Conservation (phyloP, 2,329 filamentous ascomycete species). For the Ophiostoma pallidulum region DNA sequence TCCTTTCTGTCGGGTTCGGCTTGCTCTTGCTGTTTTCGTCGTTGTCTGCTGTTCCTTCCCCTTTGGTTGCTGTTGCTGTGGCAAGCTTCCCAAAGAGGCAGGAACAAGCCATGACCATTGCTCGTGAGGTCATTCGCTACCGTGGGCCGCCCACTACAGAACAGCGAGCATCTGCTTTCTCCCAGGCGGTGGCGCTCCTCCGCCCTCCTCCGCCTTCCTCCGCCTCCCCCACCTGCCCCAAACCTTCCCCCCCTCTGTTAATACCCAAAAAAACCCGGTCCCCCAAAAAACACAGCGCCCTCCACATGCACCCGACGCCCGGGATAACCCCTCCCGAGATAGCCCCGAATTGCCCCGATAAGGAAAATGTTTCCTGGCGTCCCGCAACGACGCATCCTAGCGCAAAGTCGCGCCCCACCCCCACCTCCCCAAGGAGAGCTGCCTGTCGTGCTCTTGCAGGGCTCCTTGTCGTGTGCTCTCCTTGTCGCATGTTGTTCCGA, state of each 20-base stretch:
- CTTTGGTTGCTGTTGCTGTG: no score
- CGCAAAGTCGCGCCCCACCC: slow-evolving; percentile 1
- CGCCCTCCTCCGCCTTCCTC: neutral
- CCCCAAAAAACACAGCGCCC: slow-evolving; percentile 1
- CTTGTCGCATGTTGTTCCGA: neutral
- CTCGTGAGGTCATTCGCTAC: slow-evolving; percentile 13
- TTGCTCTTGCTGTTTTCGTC: no score
- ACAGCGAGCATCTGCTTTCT: neutral
- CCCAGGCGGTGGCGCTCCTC: neutral
- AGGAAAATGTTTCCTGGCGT: neutral
- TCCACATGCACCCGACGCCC: neutral
- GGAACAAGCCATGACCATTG: slow-evolving; percentile 12
- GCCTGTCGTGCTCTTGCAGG: no score
- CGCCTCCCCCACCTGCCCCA: slow-evolving; percentile 6
- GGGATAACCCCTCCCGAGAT: slow-evolving; percentile 10
- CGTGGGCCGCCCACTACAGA: neutral
- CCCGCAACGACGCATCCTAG: no score
- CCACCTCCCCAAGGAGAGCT: neutral
- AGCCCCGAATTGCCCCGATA: slow-evolving; percentile 13
- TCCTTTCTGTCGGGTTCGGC: no score
- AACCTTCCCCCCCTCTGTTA: no score
- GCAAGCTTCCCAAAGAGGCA: no score
- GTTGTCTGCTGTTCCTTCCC: no score
- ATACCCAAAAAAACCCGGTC: no score
- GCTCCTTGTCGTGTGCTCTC: no score